These are phyloP conservation scores for Eremothecium gossypii DNA, from an alignment of 1,139 yeast species.

Conservation along the genomic window DNA sequence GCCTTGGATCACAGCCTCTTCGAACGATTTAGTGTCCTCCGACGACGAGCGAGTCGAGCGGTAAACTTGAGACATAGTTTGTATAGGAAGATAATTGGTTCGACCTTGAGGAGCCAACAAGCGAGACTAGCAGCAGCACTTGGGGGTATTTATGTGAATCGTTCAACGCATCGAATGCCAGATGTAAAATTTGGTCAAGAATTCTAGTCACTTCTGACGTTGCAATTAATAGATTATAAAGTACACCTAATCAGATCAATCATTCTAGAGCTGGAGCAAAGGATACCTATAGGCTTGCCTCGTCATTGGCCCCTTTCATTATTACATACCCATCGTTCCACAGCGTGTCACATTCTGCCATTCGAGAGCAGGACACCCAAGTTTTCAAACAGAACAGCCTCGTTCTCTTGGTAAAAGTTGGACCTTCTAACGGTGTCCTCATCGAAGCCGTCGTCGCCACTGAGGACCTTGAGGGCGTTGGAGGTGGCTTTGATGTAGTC, in stretches of 20 bases:
- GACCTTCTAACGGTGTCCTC: constrained; percentile 85
- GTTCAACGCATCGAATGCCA: too few species aligned
- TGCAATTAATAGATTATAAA: too few species aligned
- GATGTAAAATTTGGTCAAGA: too few species aligned
- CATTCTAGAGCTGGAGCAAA: too few species aligned
- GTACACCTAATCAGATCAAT: too few species aligned
- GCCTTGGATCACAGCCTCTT: constrained; percentile 88
- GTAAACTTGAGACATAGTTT: constrained; percentile 43
- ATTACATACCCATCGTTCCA: too few species aligned
- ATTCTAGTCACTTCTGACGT: too few species aligned
- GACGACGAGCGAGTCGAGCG: constrained; percentile 77
- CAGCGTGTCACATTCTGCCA: constrained; percentile 31
- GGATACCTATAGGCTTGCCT: too few species aligned
- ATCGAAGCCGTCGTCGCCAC: constrained; percentile 82
- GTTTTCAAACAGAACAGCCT: constrained; percentile 63
- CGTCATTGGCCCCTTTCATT: too few species aligned
- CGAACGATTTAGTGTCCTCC: constrained; percentile 58
- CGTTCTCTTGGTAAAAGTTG: constrained; percentile 60
- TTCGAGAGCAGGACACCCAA: constrained; percentile 54
- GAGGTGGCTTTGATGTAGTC: constrained; percentile 69
- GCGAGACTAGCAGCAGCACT: too few species aligned
- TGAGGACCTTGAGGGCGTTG: constrained; percentile 62
- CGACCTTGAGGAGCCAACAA: neutral
- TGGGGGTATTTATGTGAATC: too few species aligned
- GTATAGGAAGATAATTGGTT: too few species aligned